A percentile compares a stretch with the other conserved stretches of the same genome.
Conservation (phyloP, 2,329 filamentous ascomycete genomes). For the Balansia obtecta region DNA sequence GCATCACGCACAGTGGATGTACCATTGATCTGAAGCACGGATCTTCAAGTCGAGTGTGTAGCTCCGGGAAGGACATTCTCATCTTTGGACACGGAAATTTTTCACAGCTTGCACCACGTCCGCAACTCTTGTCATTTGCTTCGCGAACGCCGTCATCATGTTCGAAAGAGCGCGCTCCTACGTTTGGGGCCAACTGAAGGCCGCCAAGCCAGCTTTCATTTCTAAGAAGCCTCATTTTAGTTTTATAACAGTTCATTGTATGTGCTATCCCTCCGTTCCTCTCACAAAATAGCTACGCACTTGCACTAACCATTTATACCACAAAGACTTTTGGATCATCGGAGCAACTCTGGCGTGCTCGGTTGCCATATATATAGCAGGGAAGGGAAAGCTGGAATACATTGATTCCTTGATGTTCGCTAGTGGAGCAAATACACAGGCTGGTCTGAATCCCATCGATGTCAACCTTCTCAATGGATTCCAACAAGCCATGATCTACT, state of each 20-base stretch:
- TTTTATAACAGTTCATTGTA: slow-evolving; percentile 73
- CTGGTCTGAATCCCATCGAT: slow-evolving; percentile 74
- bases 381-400: slow-evolving; percentile 51
- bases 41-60: not conserved
- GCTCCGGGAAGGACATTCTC: not conserved
- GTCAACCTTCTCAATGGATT: slow-evolving; percentile 56
- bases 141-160: slow-evolving; percentile 12
- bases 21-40: not conserved
- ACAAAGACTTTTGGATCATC: slow-evolving; percentile 67
- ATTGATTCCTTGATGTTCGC: slow-evolving; percentile 84
- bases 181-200: slow-evolving; percentile 30
- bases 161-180: slow-evolving; percentile 21
- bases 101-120: not conserved
- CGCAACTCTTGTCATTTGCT: no score
- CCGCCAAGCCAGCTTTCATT: slow-evolving; percentile 43
- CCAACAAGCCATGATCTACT: slow-evolving; percentile 61
- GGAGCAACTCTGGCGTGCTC: slow-evolving; percentile 61
- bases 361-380: slow-evolving; percentile 56
- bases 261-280: slow-evolving; percentile 17
- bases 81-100: not conserved
- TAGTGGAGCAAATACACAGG: slow-evolving; percentile 80
- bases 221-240: slow-evolving; percentile 58
- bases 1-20: not conserved
- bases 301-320: slow-evolving; percentile 4
- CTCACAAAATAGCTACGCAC: not conserved